phyloP scores from a whole-genome alignment of 495 filamentous ascomycete genomes.

The Penicillium diatomitis region DNA sequence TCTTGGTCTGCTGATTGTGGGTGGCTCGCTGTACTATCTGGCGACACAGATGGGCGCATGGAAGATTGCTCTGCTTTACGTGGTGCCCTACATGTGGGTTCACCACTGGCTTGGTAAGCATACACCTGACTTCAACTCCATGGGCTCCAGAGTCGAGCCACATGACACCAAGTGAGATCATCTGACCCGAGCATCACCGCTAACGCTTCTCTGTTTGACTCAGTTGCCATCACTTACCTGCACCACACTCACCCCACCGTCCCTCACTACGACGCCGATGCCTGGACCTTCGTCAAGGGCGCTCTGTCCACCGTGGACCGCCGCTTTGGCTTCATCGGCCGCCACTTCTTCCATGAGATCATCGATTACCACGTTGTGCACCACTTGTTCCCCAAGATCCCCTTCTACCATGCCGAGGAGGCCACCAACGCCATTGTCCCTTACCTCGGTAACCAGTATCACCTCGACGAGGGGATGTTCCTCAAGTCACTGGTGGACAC shows the following conservation, averaged over 20 bases:
- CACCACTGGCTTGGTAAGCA: slow-evolving; percentile 50
- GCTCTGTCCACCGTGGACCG: slow-evolving; percentile 83
- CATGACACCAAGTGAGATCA: not conserved
- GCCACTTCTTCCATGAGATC: slow-evolving; percentile 80
- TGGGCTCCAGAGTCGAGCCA: not conserved
- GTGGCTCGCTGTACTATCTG: slow-evolving; percentile 33
- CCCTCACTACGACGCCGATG: slow-evolving; percentile 67
- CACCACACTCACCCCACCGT: slow-evolving; percentile 83
- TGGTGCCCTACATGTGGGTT: slow-evolving; percentile 50
- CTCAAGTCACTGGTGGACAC: slow-evolving; percentile 12
- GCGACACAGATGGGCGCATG: slow-evolving; percentile 38
- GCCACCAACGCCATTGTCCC: slow-evolving; percentile 76
- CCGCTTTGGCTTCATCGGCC: slow-evolving; percentile 82
- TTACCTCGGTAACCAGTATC: slow-evolving; percentile 76
- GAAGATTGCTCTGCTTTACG: slow-evolving; percentile 43
- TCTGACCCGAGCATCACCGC: too few relatives aligned
- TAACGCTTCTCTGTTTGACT: not conserved
- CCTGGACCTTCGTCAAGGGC: slow-evolving; percentile 81
- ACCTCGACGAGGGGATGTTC: slow-evolving; percentile 11
- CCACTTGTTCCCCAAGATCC: slow-evolving; percentile 77
- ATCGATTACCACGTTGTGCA: slow-evolving; percentile 89
- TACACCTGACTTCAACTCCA: not conserved
- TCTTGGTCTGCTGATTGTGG: slow-evolving; percentile 42
- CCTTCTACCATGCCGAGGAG: slow-evolving; percentile 87
- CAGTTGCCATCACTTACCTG: slow-evolving; percentile 78